A percentile compares a stretch with the other conserved stretches of the same genome.
Conservation (phyloP, 1,139 yeast genomes). For the Pichia sp. region DNA sequence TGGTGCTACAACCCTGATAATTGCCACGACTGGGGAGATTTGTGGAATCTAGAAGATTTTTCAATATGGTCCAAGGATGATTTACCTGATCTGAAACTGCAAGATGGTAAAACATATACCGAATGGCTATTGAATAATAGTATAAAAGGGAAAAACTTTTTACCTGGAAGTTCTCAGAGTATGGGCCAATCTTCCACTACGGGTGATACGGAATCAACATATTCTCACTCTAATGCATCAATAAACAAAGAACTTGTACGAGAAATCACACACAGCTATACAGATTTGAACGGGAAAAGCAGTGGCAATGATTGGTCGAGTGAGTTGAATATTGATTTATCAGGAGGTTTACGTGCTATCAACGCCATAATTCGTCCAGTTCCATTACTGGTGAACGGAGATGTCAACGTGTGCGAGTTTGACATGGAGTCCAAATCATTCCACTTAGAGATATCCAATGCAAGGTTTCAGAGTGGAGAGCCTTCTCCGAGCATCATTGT, state of each 20-base stretch:
- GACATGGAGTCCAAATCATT: slow-evolving; percentile 47
- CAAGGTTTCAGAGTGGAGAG: background rate
- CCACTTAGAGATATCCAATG: slow-evolving; percentile 41
- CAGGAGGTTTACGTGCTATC: slow-evolving; percentile 65
- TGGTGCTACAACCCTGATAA: slow-evolving; percentile 82
- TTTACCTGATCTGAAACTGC: slow-evolving; percentile 14
- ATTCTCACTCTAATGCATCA: slow-evolving; percentile 8
- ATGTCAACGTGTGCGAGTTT: slow-evolving; percentile 46
- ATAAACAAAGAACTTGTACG: slow-evolving; percentile 1
- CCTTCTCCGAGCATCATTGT: slow-evolving; percentile 39
- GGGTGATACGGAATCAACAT: slow-evolving; percentile 13
- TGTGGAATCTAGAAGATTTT: slow-evolving; percentile 91
- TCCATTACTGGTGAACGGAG: slow-evolving; percentile 57
- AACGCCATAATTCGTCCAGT: slow-evolving; percentile 72
- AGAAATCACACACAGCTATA: background rate
- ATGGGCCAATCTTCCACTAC: slow-evolving; percentile 9
- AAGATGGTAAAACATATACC: slow-evolving; percentile 3
- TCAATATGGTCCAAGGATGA: slow-evolving; percentile 81
- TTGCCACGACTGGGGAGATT: slow-evolving; percentile 79
- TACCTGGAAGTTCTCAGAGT: background rate
- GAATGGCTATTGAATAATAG: slow-evolving; percentile 18
- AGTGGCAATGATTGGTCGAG: background rate
- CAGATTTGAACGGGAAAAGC: background rate
- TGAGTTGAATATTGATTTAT: slow-evolving; percentile 9
- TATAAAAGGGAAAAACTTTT: background rate